Evolutionary conservation across 345 rosid species (phyloP).

Genomic region (Eutrema heterophyllum): DNA sequence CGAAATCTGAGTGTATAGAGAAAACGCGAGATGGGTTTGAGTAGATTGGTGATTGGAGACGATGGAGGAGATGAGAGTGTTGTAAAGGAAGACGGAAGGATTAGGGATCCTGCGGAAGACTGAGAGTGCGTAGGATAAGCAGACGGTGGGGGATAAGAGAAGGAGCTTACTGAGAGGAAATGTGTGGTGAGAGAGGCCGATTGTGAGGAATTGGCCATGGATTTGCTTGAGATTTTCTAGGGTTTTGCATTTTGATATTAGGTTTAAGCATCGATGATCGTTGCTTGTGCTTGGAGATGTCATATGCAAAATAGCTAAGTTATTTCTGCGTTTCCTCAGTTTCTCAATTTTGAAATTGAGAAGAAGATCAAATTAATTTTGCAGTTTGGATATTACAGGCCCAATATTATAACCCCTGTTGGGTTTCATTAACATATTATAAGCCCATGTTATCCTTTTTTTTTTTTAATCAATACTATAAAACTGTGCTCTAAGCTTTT

Average conservation of each 20-base stretch:
- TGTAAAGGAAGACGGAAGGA: conserved; percentile 57
- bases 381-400: not conserved
- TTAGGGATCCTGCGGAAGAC: conserved; percentile 43
- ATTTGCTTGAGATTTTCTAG: conserved; percentile 41
- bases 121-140: conserved; percentile 40
- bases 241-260: conserved; percentile 45
- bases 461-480: too few relatives aligned
- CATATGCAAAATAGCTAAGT: conserved; percentile 29
- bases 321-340: too few relatives aligned
- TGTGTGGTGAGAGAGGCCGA: conserved; percentile 50
- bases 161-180: conserved; percentile 66
- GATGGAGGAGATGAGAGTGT: conserved; percentile 53
- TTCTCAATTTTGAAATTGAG: not conserved
- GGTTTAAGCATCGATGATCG: conserved; percentile 36
- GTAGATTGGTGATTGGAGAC: conserved; percentile 18
- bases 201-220: conserved; percentile 46
- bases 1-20: conserved; percentile 39
- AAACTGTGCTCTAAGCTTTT: too few relatives aligned
- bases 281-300: conserved; percentile 41
- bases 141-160: conserved; percentile 33
- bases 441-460: not conserved
- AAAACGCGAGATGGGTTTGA: conserved; percentile 40
- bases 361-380: not conserved
- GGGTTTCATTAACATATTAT: not conserved
- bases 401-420: not conserved